phyloP scores from a whole-genome alignment of 345 rosid species.

The Murraya paniculata region DNA sequence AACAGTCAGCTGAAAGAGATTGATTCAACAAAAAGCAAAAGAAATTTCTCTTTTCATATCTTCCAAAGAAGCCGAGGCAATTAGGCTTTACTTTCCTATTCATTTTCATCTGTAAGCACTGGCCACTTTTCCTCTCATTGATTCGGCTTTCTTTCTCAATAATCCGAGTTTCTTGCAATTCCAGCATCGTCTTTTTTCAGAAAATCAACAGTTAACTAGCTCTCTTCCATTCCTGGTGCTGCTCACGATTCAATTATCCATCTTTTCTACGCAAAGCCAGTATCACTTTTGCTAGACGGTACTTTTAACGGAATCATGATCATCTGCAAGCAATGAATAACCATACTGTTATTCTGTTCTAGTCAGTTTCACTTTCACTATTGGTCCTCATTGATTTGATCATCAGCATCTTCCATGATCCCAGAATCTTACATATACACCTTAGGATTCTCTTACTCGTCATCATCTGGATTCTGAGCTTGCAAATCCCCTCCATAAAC shows the following conservation, averaged over 20 bases:
- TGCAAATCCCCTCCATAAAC: background rate
- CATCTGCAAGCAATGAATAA: background rate
- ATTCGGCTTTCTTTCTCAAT: background rate
- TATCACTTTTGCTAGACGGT: background rate
- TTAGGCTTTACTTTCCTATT: background rate
- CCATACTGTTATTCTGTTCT: background rate
- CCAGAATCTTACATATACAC: background rate
- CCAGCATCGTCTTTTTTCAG: background rate
- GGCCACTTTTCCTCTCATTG: background rate
- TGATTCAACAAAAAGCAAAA: background rate
- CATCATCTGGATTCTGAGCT: background rate
- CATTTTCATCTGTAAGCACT: background rate
- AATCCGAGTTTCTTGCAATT: background rate
- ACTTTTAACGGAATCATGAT: background rate
- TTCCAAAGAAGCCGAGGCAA: background rate
- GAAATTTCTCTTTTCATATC: background rate
- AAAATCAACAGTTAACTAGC: too few relatives aligned
- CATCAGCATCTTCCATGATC: background rate
- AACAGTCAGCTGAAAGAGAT: too few relatives aligned
- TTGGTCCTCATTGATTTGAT: background rate
- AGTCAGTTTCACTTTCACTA: background rate
- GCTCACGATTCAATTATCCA: background rate
- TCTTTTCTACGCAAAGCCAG: background rate
- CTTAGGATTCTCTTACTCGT: background rate
- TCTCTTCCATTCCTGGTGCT: background rate